phyloP scores from a whole-genome alignment of 768 basidiomycete genomes.

The Collybia sp. region DNA sequence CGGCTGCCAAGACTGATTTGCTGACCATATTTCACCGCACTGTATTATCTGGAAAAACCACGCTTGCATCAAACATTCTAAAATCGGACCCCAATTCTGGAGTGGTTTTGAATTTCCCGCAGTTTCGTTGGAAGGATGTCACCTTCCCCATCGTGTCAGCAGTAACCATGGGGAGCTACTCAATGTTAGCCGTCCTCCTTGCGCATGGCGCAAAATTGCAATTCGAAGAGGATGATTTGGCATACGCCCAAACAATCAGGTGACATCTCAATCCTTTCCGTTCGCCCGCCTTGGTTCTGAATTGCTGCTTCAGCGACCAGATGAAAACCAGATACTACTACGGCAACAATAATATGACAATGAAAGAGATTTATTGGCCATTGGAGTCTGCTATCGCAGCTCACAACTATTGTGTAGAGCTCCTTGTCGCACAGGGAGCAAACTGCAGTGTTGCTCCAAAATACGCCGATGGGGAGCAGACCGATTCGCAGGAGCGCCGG shows the following conservation, averaged over 20 bases:
- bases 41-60: conserved; percentile 27
- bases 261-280: conserved; percentile 11
- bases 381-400: neutral
- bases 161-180: conserved; percentile 25
- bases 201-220: conserved; percentile 35
- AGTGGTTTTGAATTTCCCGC: conserved; percentile 34
- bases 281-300: neutral
- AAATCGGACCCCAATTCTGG: conserved; percentile 35
- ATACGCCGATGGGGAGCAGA: conserved; percentile 6
- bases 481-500: conserved; percentile 11
- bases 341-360: conserved; percentile 11
- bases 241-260: conserved; percentile 27
- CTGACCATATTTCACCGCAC: conserved; percentile 37
- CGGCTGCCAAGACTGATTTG: conserved; percentile 31
- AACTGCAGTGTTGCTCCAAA: neutral
- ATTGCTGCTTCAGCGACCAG: conserved; percentile 12
- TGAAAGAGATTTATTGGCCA: neutral
- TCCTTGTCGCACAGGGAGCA: neutral
- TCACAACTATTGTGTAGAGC: neutral
- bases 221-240: conserved; percentile 29
- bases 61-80: conserved; percentile 35
- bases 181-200: conserved; percentile 30
- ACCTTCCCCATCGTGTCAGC: conserved; percentile 34
- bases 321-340: conserved; percentile 15
- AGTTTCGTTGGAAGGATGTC: conserved; percentile 17